Evolutionary conservation across 495 filamentous ascomycete species (phyloP).

Genomic region (Podospora pseudopauciseta): DNA sequence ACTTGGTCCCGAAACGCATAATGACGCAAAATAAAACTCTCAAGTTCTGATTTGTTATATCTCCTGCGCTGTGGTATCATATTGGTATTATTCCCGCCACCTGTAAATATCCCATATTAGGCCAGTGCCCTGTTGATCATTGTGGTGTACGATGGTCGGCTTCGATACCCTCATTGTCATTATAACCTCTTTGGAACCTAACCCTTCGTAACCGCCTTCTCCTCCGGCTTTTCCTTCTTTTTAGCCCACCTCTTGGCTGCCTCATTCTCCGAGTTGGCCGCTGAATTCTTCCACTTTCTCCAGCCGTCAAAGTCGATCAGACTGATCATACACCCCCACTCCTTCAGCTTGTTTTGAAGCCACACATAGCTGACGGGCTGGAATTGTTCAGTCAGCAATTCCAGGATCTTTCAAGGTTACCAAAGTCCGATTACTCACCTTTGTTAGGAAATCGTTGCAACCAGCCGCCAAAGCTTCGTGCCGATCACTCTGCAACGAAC

Average conservation of each 20-base stretch:
- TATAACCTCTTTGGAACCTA: neutral
- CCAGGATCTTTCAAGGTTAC: neutral
- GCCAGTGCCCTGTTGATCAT: neutral
- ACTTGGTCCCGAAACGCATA: too few relatives aligned
- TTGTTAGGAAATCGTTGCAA: conserved; percentile 97
- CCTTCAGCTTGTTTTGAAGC: conserved; percentile 94
- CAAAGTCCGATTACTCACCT: conserved; percentile 55
- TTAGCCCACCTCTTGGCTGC: conserved; percentile 32
- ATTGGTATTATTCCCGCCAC: neutral
- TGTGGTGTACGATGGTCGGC: neutral
- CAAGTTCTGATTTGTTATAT: neutral
- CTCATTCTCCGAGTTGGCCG: conserved; percentile 35
- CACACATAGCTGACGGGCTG: conserved; percentile 97
- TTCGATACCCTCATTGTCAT: neutral
- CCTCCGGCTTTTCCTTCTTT: conserved; percentile 35
- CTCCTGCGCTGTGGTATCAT: neutral
- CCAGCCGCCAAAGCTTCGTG: conserved; percentile 94
- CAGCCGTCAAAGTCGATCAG: conserved; percentile 98
- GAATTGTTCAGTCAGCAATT: conserved; percentile 4
- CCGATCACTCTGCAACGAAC: conserved; percentile 85
- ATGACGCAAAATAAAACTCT: neutral
- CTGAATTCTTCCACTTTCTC: conserved; percentile 91
- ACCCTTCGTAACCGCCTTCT: conserved; percentile 4
- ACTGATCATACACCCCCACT: conserved; percentile 99
- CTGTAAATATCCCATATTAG: neutral